phyloP scores from a whole-genome alignment of 1,284 basidiomycete species.

The Sporisorium scitamineum region DNA sequence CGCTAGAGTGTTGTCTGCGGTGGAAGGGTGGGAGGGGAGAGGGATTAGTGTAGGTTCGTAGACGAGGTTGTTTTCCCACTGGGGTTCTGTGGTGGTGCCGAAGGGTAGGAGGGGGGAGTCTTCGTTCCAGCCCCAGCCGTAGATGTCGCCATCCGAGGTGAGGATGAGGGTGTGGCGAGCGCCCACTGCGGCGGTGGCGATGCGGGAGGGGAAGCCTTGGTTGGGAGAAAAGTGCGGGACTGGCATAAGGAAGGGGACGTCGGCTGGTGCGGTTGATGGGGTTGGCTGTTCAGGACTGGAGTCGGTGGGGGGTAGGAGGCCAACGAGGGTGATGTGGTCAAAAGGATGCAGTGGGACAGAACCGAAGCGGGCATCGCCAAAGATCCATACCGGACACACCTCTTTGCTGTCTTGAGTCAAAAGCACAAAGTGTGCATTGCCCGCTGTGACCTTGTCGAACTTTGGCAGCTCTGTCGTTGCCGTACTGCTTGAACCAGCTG shows the following conservation, averaged over 20 bases:
- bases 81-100: background rate
- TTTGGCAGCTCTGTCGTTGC: slow-evolving; percentile 1
- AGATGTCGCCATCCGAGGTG: slow-evolving; percentile 24
- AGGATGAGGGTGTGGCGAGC: slow-evolving; percentile 24
- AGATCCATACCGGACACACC: slow-evolving; percentile 16
- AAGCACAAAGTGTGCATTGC: slow-evolving; percentile 37
- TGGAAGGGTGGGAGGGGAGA: background rate
- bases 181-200: slow-evolving; percentile 12
- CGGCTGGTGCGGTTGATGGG: background rate
- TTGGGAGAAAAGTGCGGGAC: slow-evolving; percentile 14
- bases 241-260: slow-evolving; percentile 18
- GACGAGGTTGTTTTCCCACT: slow-evolving; percentile 15
- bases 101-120: slow-evolving; percentile 15
- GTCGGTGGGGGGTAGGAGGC: background rate
- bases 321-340: background rate
- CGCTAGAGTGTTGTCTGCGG: background rate
- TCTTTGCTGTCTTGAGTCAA: slow-evolving; percentile 1
- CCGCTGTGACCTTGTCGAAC: slow-evolving; percentile 27
- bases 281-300: background rate
- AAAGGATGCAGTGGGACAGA: slow-evolving; percentile 21
- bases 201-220: slow-evolving; percentile 18
- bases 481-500: background rate
- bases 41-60: slow-evolving; percentile 14
- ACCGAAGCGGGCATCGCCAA: slow-evolving; percentile 35
- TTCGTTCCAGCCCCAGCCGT: slow-evolving; percentile 52